phyloP scores from a whole-genome alignment of 768 basidiomycete genomes.

The Phylloporus arenicola region DNA sequence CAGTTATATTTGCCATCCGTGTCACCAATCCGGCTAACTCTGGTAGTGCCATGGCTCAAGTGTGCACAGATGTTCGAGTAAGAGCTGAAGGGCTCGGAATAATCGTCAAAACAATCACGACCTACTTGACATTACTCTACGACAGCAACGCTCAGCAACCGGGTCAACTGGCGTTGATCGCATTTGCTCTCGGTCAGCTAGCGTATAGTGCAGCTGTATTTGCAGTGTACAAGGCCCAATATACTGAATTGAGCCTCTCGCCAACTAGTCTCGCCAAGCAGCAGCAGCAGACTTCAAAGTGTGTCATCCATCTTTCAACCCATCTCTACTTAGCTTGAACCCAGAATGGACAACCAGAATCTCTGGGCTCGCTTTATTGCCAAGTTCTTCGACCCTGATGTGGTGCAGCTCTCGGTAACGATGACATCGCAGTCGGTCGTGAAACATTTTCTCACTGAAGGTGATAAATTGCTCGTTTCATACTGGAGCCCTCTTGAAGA shows the following conservation, averaged over 20 bases:
- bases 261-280: slow-evolving; percentile 24
- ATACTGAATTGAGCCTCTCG: slow-evolving; percentile 32
- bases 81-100: slow-evolving; percentile 84
- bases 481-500: slow-evolving; percentile 77
- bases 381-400: slow-evolving; percentile 40
- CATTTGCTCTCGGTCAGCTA: slow-evolving; percentile 84
- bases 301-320: slow-evolving; percentile 2
- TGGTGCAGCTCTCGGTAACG: slow-evolving; percentile 63
- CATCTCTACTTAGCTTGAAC: not conserved
- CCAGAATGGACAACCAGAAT: slow-evolving; percentile 1
- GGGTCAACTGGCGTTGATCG: slow-evolving; percentile 58
- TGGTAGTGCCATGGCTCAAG: slow-evolving; percentile 60
- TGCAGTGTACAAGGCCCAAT: slow-evolving; percentile 46
- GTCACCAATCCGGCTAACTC: slow-evolving; percentile 16
- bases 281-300: slow-evolving; percentile 16
- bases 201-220: slow-evolving; percentile 62
- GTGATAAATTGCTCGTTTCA: slow-evolving; percentile 86
- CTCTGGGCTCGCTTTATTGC: slow-evolving; percentile 4
- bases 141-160: slow-evolving; percentile 32
- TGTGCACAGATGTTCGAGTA: slow-evolving; percentile 67
- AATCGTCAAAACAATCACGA: slow-evolving; percentile 62
- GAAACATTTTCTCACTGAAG: slow-evolving; percentile 94
- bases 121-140: slow-evolving; percentile 60
- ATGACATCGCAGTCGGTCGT: slow-evolving; percentile 87
- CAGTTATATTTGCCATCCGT: slow-evolving; percentile 21